Evolutionary conservation across 2,329 filamentous ascomycete species (phyloP), one percentile per base, ranked within the genome.

Genomic region (Botrytis byssoidea): DNA sequence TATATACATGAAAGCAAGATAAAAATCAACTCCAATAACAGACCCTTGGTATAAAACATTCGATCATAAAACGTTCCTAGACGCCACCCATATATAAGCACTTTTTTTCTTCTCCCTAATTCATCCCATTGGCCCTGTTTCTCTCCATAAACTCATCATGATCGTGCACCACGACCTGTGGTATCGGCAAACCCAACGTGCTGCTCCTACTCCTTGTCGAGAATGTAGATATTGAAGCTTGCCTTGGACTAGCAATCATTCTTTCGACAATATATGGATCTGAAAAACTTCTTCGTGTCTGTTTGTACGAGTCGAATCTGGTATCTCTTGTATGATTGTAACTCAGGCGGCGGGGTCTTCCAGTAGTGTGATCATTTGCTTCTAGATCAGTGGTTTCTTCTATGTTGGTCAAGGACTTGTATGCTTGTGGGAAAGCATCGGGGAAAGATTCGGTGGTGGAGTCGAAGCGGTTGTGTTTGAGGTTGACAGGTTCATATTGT

Each of bases 251-350:
- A 8, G 9, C 29, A 22, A 25, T 10, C 65, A 63, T 48, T n/a
- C 40, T 60, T 29, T 7, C 29, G 35, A 71, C 40, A 1, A 73
- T 48, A 42, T n/a, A 32, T 51, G 59, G 68, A 66, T 60, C 61
- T 18, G 68, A 74, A 10, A 66, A 48, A n/a, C 72, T 72, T 35
- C 67, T 71, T 44, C 59, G 48, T 10, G 60, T 70, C 12, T 73
- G 70, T 72, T 73, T 74, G 51, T 75, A 79, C 3, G 71, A 20
- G 22, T 79, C 76, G 40, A 78, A 77, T 37, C 75, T 60, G 7
- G 74, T 75, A 40, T 78, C 77, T 57, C 74, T 74, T 32, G 64
- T 66, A 65, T 79, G 75, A 37, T 77, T 78, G 35, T 78, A 78
- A 57, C 72, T 77, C 32, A 69, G 22, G 3, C 64, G 40, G 48